A percentile compares a stretch with the other conserved stretches of the same genome.
phyloP scores from a whole-genome alignment of 306 rosid genomes.

The Benincasa hispida region DNA sequence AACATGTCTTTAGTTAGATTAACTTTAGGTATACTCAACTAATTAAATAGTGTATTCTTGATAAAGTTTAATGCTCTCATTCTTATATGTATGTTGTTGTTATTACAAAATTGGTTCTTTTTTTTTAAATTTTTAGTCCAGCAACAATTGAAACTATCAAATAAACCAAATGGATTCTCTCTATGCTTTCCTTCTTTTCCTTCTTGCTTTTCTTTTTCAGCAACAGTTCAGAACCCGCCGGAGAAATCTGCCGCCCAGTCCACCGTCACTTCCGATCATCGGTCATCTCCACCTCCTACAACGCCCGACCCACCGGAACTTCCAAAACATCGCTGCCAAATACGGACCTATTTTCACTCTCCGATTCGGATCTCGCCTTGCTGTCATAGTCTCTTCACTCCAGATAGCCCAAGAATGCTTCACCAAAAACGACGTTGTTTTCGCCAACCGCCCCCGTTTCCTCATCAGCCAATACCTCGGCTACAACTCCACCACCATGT shows the following conservation, averaged over 20 bases:
- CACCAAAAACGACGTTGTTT: too few relatives aligned
- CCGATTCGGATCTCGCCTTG: slow-evolving; percentile 16
- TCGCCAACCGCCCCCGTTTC: too few relatives aligned
- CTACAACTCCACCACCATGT: too few relatives aligned
- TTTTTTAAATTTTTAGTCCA: too few relatives aligned
- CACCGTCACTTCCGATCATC: slow-evolving; percentile 31
- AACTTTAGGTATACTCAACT: too few relatives aligned
- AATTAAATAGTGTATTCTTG: too few relatives aligned
- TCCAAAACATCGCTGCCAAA: slow-evolving; percentile 15
- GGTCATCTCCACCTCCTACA: slow-evolving; percentile 38
- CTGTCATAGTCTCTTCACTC: slow-evolving; percentile 23
- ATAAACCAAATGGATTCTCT: not conserved
- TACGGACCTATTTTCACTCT: slow-evolving; percentile 25
- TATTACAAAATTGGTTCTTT: too few relatives aligned
- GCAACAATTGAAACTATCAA: too few relatives aligned
- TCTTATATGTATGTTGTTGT: too few relatives aligned
- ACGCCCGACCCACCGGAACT: slow-evolving; percentile 18
- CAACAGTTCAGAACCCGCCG: not conserved
- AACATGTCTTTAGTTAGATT: too few relatives aligned
- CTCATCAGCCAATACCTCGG: too few relatives aligned
- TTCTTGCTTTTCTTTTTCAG: not conserved
- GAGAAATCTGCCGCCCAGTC: slow-evolving; percentile 25
- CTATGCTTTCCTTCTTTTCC: not conserved
- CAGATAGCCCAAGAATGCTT: not conserved
- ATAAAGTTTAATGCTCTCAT: too few relatives aligned